Evolutionary conservation across 176 grass and related monocot genomes (phyloP).

Genomic region (Cenchrus americanus): DNA sequence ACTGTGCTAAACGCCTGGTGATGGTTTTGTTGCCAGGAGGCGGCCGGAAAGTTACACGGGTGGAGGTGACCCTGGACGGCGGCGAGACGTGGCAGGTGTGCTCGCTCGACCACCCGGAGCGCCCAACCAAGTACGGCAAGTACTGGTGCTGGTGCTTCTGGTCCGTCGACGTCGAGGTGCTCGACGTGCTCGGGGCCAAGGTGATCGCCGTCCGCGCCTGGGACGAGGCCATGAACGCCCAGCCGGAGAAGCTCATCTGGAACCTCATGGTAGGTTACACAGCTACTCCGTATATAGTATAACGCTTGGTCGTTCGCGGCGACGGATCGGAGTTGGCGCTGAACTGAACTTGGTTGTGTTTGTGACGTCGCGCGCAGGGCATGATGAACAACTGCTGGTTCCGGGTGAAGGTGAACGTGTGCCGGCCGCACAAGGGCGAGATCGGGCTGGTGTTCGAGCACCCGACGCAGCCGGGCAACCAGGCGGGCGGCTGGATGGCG

Average conservation of each 20-base stretch:
- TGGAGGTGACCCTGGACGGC: slow-evolving; percentile 87
- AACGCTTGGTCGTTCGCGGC: not conserved
- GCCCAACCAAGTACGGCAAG: slow-evolving; percentile 86
- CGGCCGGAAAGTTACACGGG: slow-evolving; percentile 80
- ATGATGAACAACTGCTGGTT: slow-evolving; percentile 99
- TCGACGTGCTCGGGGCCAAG: slow-evolving; percentile 88
- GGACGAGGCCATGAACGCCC: slow-evolving; percentile 90
- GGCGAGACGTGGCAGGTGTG: slow-evolving; percentile 88
- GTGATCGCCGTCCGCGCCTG: slow-evolving; percentile 87
- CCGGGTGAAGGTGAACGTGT: slow-evolving; percentile 65
- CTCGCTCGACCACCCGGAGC: slow-evolving; percentile 76
- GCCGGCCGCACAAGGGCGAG: slow-evolving; percentile 76
- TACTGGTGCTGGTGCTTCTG: slow-evolving; percentile 99
- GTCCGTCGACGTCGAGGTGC: slow-evolving; percentile 85
- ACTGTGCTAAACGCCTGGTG: not conserved
- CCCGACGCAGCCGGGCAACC: slow-evolving; percentile 79
- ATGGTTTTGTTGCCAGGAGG: slow-evolving; percentile 51
- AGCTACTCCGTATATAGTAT: not conserved
- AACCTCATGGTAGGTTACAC: slow-evolving; percentile 73
- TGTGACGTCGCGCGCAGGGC: slow-evolving; percentile 46
- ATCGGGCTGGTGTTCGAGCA: slow-evolving; percentile 81
- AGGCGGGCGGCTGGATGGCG: slow-evolving; percentile 81
- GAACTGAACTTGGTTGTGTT: not conserved
- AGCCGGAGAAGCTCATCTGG: slow-evolving; percentile 89
- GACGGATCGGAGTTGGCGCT: too few relatives aligned